Percentiles rank a stretch among this genome's conserved stretches.
Conservation (phyloP, 2,329 filamentous ascomycete species). For the Ophiocordyceps polyrhachis-furcata region DNA sequence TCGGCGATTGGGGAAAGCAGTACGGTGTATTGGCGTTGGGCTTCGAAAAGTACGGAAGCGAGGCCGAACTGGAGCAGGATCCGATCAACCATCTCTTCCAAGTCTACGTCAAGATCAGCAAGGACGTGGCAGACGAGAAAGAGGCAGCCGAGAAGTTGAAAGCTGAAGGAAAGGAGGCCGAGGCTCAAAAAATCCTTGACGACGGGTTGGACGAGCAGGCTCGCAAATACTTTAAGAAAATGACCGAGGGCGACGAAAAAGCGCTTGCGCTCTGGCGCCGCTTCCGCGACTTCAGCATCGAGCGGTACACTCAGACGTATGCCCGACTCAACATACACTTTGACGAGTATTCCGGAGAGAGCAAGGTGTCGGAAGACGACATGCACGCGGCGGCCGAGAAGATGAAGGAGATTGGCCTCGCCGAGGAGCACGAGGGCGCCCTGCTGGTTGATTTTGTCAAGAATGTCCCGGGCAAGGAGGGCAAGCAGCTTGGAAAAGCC, state of each 20-base stretch:
- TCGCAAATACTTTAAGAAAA: constrained; percentile 37
- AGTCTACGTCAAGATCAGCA: constrained; percentile 48
- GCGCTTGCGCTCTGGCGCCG: constrained; percentile 33
- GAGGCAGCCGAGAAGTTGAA: constrained; percentile 29
- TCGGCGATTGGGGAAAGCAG: constrained; percentile 60
- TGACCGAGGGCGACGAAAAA: constrained; percentile 37
- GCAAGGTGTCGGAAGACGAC: constrained; percentile 45
- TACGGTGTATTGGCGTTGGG: constrained; percentile 45
- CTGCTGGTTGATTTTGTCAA: constrained; percentile 55
- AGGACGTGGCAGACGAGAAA: constrained; percentile 44
- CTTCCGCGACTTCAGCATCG: constrained; percentile 35
- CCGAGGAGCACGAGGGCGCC: constrained; percentile 53
- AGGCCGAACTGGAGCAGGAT: constrained; percentile 41
- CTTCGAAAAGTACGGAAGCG: constrained; percentile 45
- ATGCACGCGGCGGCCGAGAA: constrained; percentile 46
- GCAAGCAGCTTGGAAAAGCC: constrained; percentile 51
- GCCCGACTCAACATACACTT: constrained; percentile 52
- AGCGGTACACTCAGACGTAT: constrained; percentile 31
- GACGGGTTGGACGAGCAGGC: constrained; percentile 24
- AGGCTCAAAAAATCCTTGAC: constrained; percentile 17
- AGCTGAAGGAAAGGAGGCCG: constrained; percentile 19
- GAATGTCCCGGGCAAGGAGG: constrained; percentile 44
- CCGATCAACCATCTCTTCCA: constrained; percentile 52
- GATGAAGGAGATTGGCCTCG: constrained; percentile 45
- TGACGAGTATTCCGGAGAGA: constrained; percentile 56